A percentile compares a stretch with the other conserved stretches of the same genome.
These are phyloP conservation scores for Lactifluus echinatus DNA, from an alignment of 768 basidiomycete genomes.

Conservation along the genomic window DNA sequence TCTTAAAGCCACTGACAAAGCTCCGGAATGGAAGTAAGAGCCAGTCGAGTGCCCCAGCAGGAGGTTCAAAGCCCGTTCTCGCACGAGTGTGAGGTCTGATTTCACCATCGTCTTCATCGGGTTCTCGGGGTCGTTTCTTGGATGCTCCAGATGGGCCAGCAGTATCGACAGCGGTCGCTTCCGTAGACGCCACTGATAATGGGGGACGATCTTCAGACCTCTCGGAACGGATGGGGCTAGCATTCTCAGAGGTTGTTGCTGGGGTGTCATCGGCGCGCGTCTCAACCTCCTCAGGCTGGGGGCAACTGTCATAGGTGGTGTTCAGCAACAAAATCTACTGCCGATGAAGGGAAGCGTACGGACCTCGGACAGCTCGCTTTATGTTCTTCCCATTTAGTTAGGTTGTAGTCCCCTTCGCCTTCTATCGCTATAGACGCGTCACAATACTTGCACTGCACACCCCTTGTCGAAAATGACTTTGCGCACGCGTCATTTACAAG, in stretches of 20 bases:
- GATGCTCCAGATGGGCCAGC: conserved; percentile 26
- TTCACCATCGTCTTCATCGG: conserved; percentile 29
- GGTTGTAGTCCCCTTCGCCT: conserved; percentile 48
- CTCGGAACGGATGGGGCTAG: conserved; percentile 5
- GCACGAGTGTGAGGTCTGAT: conserved; percentile 42
- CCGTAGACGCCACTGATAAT: conserved; percentile 27
- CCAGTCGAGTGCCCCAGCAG: conserved; percentile 25
- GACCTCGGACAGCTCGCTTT: conserved; percentile 42
- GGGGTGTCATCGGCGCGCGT: background rate
- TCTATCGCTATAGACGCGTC: conserved; percentile 35
- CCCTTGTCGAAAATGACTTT: conserved; percentile 36
- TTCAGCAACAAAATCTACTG: background rate
- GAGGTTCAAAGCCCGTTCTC: conserved; percentile 39
- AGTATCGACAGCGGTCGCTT: conserved; percentile 32
- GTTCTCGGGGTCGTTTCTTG: conserved; percentile 43
- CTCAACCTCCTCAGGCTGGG: background rate
- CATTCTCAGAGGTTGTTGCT: background rate
- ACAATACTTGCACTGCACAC: conserved; percentile 48
- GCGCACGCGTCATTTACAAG: conserved; percentile 60
- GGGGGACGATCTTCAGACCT: conserved; percentile 19
- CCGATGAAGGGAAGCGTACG: conserved; percentile 17
- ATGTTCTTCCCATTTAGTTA: conserved; percentile 55
- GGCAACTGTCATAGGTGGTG: background rate
- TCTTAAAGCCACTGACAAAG: conserved; percentile 18
- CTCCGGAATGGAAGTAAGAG: conserved; percentile 15